Evolutionary conservation across 2,329 filamentous ascomycete genomes (phyloP).

Genomic region (Leptosphaerulina australis): DNA sequence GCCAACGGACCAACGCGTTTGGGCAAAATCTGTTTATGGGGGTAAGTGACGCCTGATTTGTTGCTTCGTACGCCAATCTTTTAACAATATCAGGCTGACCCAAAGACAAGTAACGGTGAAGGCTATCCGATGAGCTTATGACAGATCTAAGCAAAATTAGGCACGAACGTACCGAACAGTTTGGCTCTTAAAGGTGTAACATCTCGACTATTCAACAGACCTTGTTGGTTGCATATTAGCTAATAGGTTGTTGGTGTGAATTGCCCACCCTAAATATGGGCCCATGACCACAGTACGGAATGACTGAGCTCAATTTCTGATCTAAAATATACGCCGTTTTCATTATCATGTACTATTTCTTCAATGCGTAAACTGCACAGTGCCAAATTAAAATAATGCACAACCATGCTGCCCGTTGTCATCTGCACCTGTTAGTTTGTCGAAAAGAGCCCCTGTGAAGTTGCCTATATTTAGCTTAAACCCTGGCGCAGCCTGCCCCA

Average conservation of each 20-base stretch:
- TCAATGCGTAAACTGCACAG: no score
- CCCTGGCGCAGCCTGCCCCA: constrained; percentile 17
- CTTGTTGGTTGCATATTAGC: no score
- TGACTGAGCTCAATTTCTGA: no score
- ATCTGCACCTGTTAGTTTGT: neutral
- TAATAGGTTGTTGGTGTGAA: no score
- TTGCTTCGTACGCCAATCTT: neutral
- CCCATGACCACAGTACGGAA: no score
- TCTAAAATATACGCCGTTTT: no score
- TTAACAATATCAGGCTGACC: constrained; percentile 31
- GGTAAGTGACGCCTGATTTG: constrained; percentile 32
- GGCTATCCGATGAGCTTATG: constrained; percentile 41
- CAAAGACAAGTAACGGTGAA: constrained; percentile 31
- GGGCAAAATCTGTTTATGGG: constrained; percentile 50
- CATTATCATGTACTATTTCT: no score
- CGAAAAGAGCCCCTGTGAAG: neutral
- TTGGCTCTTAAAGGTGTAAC: no score
- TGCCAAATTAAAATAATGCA: no score
- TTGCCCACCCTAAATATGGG: no score
- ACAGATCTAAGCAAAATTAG: constrained; percentile 19
- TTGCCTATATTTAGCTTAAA: constrained; percentile 13
- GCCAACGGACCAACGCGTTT: constrained; percentile 38
- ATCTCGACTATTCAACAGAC: no score
- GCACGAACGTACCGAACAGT: neutral
- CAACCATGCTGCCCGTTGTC: neutral